Evolutionary conservation across 352 stramenopile genomes (phyloP).

Genomic region (Phytopythium kandeliae): DNA sequence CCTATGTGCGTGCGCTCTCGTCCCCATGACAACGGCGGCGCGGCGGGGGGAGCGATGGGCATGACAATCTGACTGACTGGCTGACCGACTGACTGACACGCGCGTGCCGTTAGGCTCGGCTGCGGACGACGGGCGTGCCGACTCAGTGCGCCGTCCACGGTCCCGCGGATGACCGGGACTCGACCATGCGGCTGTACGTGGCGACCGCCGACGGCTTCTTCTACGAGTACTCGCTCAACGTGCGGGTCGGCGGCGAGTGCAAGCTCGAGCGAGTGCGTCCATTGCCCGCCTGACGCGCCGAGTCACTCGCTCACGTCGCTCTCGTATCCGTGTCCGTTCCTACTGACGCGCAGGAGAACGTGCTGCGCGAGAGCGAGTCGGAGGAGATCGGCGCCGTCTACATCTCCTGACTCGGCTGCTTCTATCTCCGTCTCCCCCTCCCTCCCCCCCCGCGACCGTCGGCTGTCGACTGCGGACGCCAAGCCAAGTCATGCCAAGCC

Average conservation of each 20-base stretch:
- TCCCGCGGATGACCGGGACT: slow-evolving; percentile 39
- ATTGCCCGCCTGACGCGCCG: too few relatives aligned
- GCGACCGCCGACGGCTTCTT: slow-evolving; percentile 79
- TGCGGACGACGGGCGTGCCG: slow-evolving; percentile 60
- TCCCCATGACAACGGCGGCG: too few relatives aligned
- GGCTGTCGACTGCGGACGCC: too few relatives aligned
- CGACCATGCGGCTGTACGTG: slow-evolving; percentile 70
- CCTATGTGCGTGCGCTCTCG: slow-evolving; percentile 57
- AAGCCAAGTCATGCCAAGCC: too few relatives aligned
- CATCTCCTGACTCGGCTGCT: slow-evolving; percentile 55
- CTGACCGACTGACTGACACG: too few relatives aligned
- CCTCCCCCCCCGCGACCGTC: too few relatives aligned
- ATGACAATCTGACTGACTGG: too few relatives aligned
- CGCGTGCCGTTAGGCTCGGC: too few relatives aligned
- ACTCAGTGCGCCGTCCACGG: slow-evolving; percentile 81
- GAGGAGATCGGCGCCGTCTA: slow-evolving; percentile 85
- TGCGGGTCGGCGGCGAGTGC: slow-evolving; percentile 67
- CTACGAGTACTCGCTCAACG: slow-evolving; percentile 84
- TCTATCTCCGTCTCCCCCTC: too few relatives aligned
- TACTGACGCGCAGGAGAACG: slow-evolving; percentile 54
- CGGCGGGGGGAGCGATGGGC: too few relatives aligned
- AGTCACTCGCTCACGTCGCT: too few relatives aligned
- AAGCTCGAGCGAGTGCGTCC: slow-evolving; percentile 62
- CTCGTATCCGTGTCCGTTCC: not conserved
- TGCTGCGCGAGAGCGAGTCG: slow-evolving; percentile 73